Evolutionary conservation across 106 monocot genomes (phyloP).

Genomic region (Xerophyta viscosa): DNA sequence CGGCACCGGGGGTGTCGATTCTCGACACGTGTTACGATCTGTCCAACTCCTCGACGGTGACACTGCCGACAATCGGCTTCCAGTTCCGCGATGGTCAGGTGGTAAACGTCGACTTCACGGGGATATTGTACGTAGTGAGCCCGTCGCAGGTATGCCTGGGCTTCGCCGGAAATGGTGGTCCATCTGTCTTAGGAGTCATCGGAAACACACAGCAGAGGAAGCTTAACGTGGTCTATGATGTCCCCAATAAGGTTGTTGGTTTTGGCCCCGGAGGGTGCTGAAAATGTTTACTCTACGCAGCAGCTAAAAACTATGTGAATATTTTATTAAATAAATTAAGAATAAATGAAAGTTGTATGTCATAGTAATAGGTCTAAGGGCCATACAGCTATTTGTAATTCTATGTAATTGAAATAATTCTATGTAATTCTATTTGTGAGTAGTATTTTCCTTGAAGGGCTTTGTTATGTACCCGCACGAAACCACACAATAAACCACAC

Average conservation of each 20-base stretch:
- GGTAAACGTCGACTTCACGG: slow-evolving; percentile 4
- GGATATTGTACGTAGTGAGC: slow-evolving; percentile 9
- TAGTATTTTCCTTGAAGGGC: too few species aligned
- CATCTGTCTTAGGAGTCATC: slow-evolving; percentile 9
- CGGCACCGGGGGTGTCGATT: slow-evolving; percentile 13
- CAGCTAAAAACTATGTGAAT: too few species aligned
- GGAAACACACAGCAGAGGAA: slow-evolving; percentile 35
- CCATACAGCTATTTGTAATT: too few species aligned
- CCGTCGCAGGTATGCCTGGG: slow-evolving; percentile 29
- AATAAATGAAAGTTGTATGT: too few species aligned
- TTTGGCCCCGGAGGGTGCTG: slow-evolving; percentile 20
- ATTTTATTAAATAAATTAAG: too few species aligned
- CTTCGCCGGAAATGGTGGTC: slow-evolving; percentile 10
- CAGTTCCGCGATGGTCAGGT: slow-evolving; percentile 4
- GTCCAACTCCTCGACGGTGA: not conserved
- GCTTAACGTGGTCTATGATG: slow-evolving; percentile 22
- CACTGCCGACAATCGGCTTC: slow-evolving; percentile 15
- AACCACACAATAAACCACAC: too few species aligned
- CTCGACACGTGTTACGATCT: slow-evolving; percentile 23
- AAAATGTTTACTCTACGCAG: too few species aligned
- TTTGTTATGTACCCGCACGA: too few species aligned
- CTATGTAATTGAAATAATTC: too few species aligned
- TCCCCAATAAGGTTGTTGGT: slow-evolving; percentile 8
- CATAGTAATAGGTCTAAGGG: too few species aligned
- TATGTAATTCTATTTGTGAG: too few species aligned